A percentile compares a stretch with the other conserved stretches of the same genome.
Conservation (phyloP, 371 early-diverging fungal species). For the Saksenaea oblongispora region DNA sequence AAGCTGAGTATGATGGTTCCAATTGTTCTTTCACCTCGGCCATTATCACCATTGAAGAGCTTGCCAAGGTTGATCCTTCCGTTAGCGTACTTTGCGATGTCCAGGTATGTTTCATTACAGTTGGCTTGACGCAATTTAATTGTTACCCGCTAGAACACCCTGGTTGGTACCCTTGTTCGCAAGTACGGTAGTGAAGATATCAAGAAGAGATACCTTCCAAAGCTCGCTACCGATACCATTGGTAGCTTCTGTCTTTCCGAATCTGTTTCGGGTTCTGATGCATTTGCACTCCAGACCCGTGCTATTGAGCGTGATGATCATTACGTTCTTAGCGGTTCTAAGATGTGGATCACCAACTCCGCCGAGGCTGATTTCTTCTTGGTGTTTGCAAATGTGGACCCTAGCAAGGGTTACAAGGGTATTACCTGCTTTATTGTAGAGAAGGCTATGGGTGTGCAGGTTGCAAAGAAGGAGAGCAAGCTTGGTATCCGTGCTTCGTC, state of each 20-base stretch:
- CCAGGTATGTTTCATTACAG: constrained; percentile 71
- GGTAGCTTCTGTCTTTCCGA: constrained; percentile 97
- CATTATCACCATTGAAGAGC: constrained; percentile 91
- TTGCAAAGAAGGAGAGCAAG: constrained; percentile 97
- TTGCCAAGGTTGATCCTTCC: constrained; percentile 96
- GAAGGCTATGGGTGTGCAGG: constrained; percentile 90
- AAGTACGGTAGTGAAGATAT: constrained; percentile 78
- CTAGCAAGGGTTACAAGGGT: constrained; percentile 95
- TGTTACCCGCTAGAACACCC: constrained; percentile 69
- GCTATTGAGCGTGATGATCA: constrained; percentile 91
- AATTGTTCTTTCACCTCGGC: constrained; percentile 92
- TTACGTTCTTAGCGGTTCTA: constrained; percentile 89
- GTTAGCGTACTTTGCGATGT: constrained; percentile 94
- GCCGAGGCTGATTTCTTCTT: constrained; percentile 94
- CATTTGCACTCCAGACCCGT: constrained; percentile 93
- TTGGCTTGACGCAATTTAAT: constrained; percentile 3
- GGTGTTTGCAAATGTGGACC: constrained; percentile 95
- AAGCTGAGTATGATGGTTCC: constrained; percentile 80
- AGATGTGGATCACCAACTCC: constrained; percentile 94
- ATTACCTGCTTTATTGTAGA: constrained; percentile 98
- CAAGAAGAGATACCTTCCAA: constrained; percentile 84
- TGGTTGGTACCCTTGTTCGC: constrained; percentile 94
- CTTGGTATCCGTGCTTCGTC: constrained; percentile 97
- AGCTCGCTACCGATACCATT: constrained; percentile 79
- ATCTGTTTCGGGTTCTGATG: constrained; percentile 92